Evolutionary conservation across 2,329 filamentous ascomycete species (phyloP).

Genomic region (Botrytis fabae): DNA sequence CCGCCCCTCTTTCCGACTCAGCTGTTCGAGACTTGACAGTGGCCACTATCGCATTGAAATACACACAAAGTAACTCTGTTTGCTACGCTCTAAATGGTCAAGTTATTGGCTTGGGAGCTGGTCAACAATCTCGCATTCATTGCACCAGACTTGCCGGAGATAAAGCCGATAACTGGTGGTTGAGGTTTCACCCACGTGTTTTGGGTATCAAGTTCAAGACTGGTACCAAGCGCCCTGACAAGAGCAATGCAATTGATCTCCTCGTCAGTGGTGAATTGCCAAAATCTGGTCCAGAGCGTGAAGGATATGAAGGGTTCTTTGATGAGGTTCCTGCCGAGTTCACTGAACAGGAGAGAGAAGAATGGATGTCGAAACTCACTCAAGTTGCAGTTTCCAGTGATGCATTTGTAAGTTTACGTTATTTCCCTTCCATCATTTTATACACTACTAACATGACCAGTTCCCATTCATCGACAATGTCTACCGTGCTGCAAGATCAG

Average conservation of each 20-base stretch:
- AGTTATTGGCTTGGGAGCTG: constrained; percentile 89
- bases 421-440: constrained; percentile 1
- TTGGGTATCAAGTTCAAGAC: constrained; percentile 94
- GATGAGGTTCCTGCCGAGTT: constrained; percentile 85
- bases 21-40: constrained; percentile 89
- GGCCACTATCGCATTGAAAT: constrained; percentile 96
- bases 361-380: constrained; percentile 80
- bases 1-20: constrained; percentile 68
- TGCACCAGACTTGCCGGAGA: constrained; percentile 96
- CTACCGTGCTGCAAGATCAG: constrained; percentile 84
- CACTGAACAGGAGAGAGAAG: constrained; percentile 77
- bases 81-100: constrained; percentile 96
- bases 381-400: constrained; percentile 89
- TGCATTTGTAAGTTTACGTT: constrained; percentile 73
- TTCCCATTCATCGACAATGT: constrained; percentile 99
- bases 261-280: constrained; percentile 90
- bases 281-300: constrained; percentile 77
- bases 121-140: constrained; percentile 97
- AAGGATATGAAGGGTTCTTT: constrained; percentile 85
- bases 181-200: constrained; percentile 92
- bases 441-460: constrained; percentile 45
- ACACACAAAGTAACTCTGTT: constrained; percentile 98
- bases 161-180: constrained; percentile 99
- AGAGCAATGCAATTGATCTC: constrained; percentile 97
- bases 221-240: constrained; percentile 92